Conservation (phyloP, 1,139 yeast species). For the Yamadazyma triangularis region DNA sequence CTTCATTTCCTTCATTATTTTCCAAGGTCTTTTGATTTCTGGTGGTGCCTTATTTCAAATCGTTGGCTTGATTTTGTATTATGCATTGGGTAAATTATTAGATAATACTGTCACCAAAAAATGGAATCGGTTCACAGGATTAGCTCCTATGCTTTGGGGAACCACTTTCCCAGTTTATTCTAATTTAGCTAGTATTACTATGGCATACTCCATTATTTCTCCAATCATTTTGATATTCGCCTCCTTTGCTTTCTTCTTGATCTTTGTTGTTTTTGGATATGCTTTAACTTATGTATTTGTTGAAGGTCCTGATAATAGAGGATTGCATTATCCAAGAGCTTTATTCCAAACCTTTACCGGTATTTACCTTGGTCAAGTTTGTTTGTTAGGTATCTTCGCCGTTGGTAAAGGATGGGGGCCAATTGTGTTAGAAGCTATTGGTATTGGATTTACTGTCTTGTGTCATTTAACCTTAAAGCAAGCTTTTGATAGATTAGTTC, state of each 20-base stretch:
- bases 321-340: slow-evolving; percentile 81
- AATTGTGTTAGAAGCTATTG: slow-evolving; percentile 66
- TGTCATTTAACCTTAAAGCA: slow-evolving; percentile 56
- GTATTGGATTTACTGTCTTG: slow-evolving; percentile 59
- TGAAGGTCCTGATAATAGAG: slow-evolving; percentile 68
- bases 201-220: slow-evolving; percentile 78
- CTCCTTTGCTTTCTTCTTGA: slow-evolving; percentile 59
- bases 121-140: slow-evolving; percentile 64
- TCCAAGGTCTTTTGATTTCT: slow-evolving; percentile 81
- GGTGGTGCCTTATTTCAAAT: slow-evolving; percentile 80
- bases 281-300: slow-evolving; percentile 68
- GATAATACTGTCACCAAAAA: slow-evolving; percentile 87
- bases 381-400: slow-evolving; percentile 79
- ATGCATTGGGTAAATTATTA: slow-evolving; percentile 61
- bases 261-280: slow-evolving; percentile 78
- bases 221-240: slow-evolving; percentile 71
- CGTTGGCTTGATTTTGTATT: slow-evolving; percentile 64
- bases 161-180: slow-evolving; percentile 83
- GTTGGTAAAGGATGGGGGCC: slow-evolving; percentile 97
- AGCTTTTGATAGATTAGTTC: slow-evolving; percentile 63
- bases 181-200: slow-evolving; percentile 71
- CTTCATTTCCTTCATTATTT: slow-evolving; percentile 62
- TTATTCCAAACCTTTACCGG: slow-evolving; percentile 64
- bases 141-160: slow-evolving; percentile 78
- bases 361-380: slow-evolving; percentile 76